Base-by-base conservation (phyloP, 257 asterid genomes). In the Gynochthodes officinalis region DNA sequence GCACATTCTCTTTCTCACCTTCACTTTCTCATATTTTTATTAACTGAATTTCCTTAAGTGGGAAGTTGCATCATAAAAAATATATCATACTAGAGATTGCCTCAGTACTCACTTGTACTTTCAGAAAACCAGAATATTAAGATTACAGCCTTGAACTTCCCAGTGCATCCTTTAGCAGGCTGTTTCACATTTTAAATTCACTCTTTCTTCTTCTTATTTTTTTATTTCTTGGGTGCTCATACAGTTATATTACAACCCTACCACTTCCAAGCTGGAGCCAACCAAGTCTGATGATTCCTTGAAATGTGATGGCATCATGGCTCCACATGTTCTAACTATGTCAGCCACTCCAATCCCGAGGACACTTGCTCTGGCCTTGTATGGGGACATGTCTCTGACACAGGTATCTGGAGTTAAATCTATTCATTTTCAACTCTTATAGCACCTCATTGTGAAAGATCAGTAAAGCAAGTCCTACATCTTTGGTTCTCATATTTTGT, bases 261-360 rank as follows among this genome's bases (percentile, higher is more conserved):
- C 83, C 72, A 71, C 78, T 71, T 82, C 96, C 75, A 90, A 86
- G 73, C 75, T 84, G 77, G 74, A 67, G 37, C 72, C 88, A 35
- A 78, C 80, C 53, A 74, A 73, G 74, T 68, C 88, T 64, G 84
- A 75, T 37, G 93, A 80, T 46, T 58, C 85, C 67, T 30, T 61
- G 61, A 82, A 86, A 67, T 78, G 77, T 72, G 83, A 76, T 60
- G 75, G 75, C 5, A 30, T 74, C 73, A 91, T 94, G 97, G 97
- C 93, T 71, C 99, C 99, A 33, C 99, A 94, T 79, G 92, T 94
- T 76, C 89, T 94, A 64, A 96, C 99, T 70, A 84, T 94, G 96
- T 91, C 99, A 39, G 99, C 99, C 77, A 94, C 99, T 55, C 99
- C 99, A 63, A 94, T 94, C 68, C 99, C 99, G 44, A 91, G 99